A percentile compares a stretch with the other conserved stretches of the same genome.
phyloP scores from a whole-genome alignment of 83 land plant genomes.

The Diphasiastrum complanatum region DNA sequence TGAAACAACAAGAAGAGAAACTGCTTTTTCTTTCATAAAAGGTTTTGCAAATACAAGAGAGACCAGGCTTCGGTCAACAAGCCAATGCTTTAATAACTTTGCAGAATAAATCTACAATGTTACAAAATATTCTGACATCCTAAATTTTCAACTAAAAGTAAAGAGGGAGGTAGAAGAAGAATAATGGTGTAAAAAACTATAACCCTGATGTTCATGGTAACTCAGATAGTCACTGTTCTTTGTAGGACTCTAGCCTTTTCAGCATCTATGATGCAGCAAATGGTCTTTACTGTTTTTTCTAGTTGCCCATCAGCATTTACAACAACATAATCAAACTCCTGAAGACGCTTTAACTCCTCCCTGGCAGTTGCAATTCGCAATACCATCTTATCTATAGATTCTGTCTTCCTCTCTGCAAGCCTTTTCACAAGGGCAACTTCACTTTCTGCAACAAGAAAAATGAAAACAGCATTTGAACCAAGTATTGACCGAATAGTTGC shows the following conservation, averaged over 20 bases:
- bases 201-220: no score
- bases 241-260: constrained; percentile 78
- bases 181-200: no score
- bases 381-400: constrained; percentile 57
- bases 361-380: constrained; percentile 81
- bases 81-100: no score
- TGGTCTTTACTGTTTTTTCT: constrained; percentile 56
- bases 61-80: no score
- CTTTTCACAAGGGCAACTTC: constrained; percentile 76
- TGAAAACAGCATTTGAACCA: constrained; percentile 64
- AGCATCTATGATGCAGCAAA: constrained; percentile 82
- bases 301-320: constrained; percentile 90
- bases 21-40: no score
- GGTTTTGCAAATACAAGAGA: no score
- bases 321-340: constrained; percentile 84
- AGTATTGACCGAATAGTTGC: constrained; percentile 69
- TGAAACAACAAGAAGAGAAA: no score
- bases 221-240: no score
- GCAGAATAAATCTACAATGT: no score
- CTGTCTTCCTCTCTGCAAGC: constrained; percentile 77
- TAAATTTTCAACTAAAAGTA: no score
- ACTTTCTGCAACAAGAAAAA: constrained; percentile 89
- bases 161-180: no score
- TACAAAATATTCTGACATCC: no score
- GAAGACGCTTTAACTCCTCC: constrained; percentile 68